Evolutionary conservation across 352 stramenopile species (phyloP).

Genomic region (Pythium phragmitis): DNA sequence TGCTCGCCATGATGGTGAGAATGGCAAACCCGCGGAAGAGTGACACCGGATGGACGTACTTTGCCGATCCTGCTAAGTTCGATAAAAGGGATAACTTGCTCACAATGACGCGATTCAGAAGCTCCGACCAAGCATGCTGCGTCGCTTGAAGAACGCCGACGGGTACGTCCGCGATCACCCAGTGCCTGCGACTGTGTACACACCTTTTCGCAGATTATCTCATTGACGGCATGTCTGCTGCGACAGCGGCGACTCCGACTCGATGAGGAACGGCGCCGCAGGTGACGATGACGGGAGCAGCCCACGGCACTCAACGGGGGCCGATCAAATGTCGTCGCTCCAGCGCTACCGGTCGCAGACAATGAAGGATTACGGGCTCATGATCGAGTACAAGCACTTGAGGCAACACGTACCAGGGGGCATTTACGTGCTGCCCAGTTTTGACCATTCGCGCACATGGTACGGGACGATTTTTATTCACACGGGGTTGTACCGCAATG

Average conservation of each 20-base stretch:
- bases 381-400: conserved; percentile 98
- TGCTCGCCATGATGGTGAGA: conserved; percentile 41
- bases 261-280: conserved; percentile 10
- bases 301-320: conserved; percentile 23
- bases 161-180: conserved; percentile 30
- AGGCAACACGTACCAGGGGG: conserved; percentile 92
- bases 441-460: conserved; percentile 91
- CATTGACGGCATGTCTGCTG: background rate
- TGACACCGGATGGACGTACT: conserved; percentile 12
- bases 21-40: conserved; percentile 9
- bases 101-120: conserved; percentile 4
- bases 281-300: conserved; percentile 19
- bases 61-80: conserved; percentile 30
- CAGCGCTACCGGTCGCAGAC: conserved; percentile 85
- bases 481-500: conserved; percentile 93
- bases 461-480: conserved; percentile 96
- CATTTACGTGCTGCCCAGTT: conserved; percentile 95
- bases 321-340: conserved; percentile 74
- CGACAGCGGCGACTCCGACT: conserved; percentile 9
- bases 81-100: conserved; percentile 6
- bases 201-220: background rate
- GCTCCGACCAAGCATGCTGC: conserved; percentile 42
- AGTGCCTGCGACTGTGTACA: background rate
- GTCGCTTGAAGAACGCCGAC: conserved; percentile 62
- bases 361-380: conserved; percentile 95